These are phyloP conservation scores for Aspergillus sclerotialis DNA, from an alignment of 2,329 filamentous ascomycete genomes.

Conservation along the genomic window DNA sequence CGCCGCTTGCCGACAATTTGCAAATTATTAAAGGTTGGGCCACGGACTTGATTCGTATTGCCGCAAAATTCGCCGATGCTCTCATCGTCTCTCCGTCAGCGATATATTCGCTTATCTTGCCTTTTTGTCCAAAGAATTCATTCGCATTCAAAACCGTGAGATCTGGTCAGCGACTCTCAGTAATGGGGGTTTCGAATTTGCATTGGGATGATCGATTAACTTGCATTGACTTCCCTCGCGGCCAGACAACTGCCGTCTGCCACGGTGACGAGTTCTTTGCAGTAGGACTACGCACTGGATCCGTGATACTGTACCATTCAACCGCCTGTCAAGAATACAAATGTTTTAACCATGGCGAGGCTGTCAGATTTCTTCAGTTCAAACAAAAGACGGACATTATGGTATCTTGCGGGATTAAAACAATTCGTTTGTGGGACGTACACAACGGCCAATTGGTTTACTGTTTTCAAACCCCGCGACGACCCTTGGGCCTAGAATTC, in stretches of 20 bases:
- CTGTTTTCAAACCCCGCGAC: constrained; percentile 15
- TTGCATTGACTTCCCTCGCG: constrained; percentile 19
- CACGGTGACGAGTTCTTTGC: constrained; percentile 13
- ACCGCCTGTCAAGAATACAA: constrained; percentile 16
- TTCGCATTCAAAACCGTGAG: constrained; percentile 12
- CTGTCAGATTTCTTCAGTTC: constrained; percentile 25
- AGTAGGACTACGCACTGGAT: constrained; percentile 15
- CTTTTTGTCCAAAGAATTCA: constrained; percentile 26
- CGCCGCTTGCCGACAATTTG: constrained; percentile 13
- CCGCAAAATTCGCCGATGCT: constrained; percentile 22
- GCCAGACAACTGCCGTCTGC: constrained; percentile 7
- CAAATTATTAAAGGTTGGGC: constrained; percentile 19
- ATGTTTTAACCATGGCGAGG: constrained; percentile 21
- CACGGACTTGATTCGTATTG: constrained; percentile 23
- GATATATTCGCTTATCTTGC: constrained; percentile 25
- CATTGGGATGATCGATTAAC: constrained; percentile 28
- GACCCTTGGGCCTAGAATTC: constrained; percentile 14
- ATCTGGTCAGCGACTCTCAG: constrained; percentile 8
- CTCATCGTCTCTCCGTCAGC: constrained; percentile 21
- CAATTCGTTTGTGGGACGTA: constrained; percentile 25
- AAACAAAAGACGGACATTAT: constrained; percentile 20
- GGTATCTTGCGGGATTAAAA: constrained; percentile 23
- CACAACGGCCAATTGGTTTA: constrained; percentile 17
- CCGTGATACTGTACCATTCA: constrained; percentile 13
- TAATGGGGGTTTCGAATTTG: constrained; percentile 15